These are phyloP conservation scores for Apiospora aurea DNA, from an alignment of 2,329 filamentous ascomycete genomes.

Conservation along the genomic window DNA sequence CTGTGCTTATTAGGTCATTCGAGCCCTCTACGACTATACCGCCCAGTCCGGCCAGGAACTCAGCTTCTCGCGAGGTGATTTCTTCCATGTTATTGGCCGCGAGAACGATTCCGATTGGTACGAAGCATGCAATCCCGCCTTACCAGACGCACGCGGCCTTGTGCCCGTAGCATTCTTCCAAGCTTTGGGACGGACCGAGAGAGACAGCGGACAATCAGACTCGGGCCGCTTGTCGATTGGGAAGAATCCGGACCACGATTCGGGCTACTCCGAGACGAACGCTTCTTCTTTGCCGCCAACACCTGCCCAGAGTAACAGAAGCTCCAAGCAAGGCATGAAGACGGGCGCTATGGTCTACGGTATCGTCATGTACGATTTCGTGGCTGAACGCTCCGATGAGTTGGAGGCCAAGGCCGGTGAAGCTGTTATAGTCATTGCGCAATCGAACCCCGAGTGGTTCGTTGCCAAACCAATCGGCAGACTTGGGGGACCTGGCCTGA, in stretches of 20 bases:
- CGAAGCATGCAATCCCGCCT: slow-evolving; percentile 93
- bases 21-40: slow-evolving; percentile 92
- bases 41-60: slow-evolving; percentile 80
- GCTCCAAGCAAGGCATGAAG: slow-evolving; percentile 59
- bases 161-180: slow-evolving; percentile 97
- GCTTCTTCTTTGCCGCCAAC: slow-evolving; percentile 40
- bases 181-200: slow-evolving; percentile 86
- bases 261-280: slow-evolving; percentile 77
- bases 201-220: slow-evolving; percentile 81
- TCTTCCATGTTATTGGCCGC: slow-evolving; percentile 96
- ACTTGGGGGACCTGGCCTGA: slow-evolving; percentile 92
- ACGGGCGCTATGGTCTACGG: slow-evolving; percentile 92
- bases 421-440: slow-evolving; percentile 97
- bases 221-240: slow-evolving; percentile 55
- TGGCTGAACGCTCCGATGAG: slow-evolving; percentile 94
- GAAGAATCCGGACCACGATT: slow-evolving; percentile 82
- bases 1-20: slow-evolving; percentile 76
- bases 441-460: slow-evolving; percentile 99
- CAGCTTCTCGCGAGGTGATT: slow-evolving; percentile 93
- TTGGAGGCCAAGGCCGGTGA: slow-evolving; percentile 94
- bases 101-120: slow-evolving; percentile 98
- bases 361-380: slow-evolving; percentile 96
- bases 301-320: slow-evolving; percentile 51
- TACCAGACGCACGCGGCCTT: slow-evolving; percentile 86
- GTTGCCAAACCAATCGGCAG: slow-evolving; percentile 98